Base-by-base conservation (phyloP, 2,329 filamentous ascomycete genomes). In the Phialophora tarda region DNA sequence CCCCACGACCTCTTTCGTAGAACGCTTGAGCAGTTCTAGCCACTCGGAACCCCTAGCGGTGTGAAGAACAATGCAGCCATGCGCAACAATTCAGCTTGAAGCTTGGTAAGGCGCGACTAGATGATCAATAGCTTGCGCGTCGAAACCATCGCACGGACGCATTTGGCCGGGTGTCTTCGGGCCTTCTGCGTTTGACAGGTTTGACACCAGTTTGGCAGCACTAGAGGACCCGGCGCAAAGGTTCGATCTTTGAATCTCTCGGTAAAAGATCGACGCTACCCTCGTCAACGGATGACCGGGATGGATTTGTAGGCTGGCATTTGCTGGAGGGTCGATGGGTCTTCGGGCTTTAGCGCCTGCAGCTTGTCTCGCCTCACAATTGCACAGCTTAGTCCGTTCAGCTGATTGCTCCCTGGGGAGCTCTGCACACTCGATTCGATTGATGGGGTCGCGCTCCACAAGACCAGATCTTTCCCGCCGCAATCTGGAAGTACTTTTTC, bases 181-280 rank as follows among this genome's bases (percentile, higher is more conserved):
- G 38, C 14, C 14, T 44, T 44, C 7, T n/a, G 38, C 38, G n/a
- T 44, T 44, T 44, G 38, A n/a, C 38, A n/a, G 14, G 17, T 21
- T 44, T n/a, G 38, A 44, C 38, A n/a, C 17, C 38, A n/a, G 17
- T n/a, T n/a, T 8, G 38, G 38, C 38, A 44, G 38, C 38, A 44
- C 38, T 44, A 44, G 17, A 44, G 38, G 24, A 51, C 28, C 26
- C 26, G 32, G 41, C 58, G 6, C 44, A 34, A 50, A 38, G 57
- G 57, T 30, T 51, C 24, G 59, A 54, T 50, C 59, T 53, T 50
- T 28, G 32, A 53, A 61, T 61, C 59, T 34, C 59, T 61, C 59
- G 59, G 59, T 60, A 60, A 53, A 53, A 26, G 59, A 61, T 61
- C 59, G 59, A 41, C 47, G 48, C 59, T 53, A 61, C 44, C 59